Base-by-base conservation (phyloP, 2,329 filamentous ascomycete species). In the Aquanectria penicillioides region DNA sequence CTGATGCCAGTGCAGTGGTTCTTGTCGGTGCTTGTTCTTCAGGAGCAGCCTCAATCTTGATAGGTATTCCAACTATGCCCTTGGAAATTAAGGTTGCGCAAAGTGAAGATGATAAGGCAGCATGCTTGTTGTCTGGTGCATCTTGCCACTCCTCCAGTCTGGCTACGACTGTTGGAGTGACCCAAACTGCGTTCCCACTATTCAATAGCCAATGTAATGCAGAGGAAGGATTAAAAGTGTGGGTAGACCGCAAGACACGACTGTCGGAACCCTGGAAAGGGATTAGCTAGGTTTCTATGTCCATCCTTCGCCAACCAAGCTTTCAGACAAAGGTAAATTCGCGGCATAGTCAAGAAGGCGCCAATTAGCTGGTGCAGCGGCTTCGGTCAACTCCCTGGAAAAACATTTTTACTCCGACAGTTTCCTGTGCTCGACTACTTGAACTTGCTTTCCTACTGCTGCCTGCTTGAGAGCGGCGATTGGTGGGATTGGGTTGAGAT, bases 281-380 rank as follows among this genome's bases (percentile, higher is more conserved):
- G n/a, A n/a, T n/a, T n/a, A n/a, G n/a, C n/a, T n/a, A n/a, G n/a
- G n/a, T n/a, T n/a, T n/a, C n/a, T n/a, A n/a, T n/a, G n/a, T n/a
- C n/a, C n/a, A n/a, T n/a, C 97, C 93, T 26, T 88, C 84, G 72
- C 97, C 93, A 6, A 97, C 81, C 92, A 94, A 98, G 20, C 97
- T 82, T 61, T 86, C 89, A 41, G 97, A 80, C 10, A 85, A 83
- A 15, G 83, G 77, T 17, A 81, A 79, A 18, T 83, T 78, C 0
- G 80, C 74, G 10, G 87, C 86, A n/a, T 88, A 84, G 57, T 93
- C 90, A 68, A n/a, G n/a, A n/a, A n/a, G n/a, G n/a, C n/a, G n/a
- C n/a, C n/a, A 97, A 97, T 86, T 89, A 95, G 51, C 93, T 88
- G 41, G 80, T 79, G 51, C 89, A 91, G 9, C 90, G 76, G 20